Conservation (phyloP, 257 asterid genomes). For the Solanum chiquidenum region DNA sequence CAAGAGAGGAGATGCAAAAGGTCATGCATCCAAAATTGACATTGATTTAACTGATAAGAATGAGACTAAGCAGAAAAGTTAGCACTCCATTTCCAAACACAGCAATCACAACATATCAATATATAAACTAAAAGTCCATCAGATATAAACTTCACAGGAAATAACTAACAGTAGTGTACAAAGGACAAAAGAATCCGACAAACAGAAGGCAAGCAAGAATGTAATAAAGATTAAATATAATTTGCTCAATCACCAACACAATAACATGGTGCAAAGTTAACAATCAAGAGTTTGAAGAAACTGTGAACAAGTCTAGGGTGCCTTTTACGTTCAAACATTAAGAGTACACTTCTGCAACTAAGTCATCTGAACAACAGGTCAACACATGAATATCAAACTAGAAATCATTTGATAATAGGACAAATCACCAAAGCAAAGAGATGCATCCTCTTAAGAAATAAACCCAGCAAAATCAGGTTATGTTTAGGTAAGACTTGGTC, state of each 20-base stretch:
- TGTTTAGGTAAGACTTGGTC: too few relatives aligned
- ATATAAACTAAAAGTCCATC: background rate
- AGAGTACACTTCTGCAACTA: background rate
- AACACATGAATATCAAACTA: background rate
- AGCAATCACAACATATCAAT: background rate
- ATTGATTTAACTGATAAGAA: background rate
- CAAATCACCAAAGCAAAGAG: background rate
- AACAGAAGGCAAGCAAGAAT: background rate
- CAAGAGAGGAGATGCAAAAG: background rate
- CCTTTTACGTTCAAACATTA: background rate
- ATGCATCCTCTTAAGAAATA: background rate
- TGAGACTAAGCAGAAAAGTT: background rate
- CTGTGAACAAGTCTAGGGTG: background rate
- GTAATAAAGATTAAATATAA: background rate
- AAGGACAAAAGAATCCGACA: background rate
- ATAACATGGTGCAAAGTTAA: background rate
- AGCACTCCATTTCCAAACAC: background rate
- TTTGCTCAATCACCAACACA: background rate
- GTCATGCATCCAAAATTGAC: background rate
- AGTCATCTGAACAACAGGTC: background rate
- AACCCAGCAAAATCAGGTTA: too few relatives aligned
- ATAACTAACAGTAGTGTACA: background rate
- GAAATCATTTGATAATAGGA: background rate
- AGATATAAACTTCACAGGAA: background rate
- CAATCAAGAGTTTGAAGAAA: background rate